Evolutionary conservation across 441 rosid genomes (phyloP), one percentile per base, ranked within the genome.

Genomic region (Jatropha podagrica): DNA sequence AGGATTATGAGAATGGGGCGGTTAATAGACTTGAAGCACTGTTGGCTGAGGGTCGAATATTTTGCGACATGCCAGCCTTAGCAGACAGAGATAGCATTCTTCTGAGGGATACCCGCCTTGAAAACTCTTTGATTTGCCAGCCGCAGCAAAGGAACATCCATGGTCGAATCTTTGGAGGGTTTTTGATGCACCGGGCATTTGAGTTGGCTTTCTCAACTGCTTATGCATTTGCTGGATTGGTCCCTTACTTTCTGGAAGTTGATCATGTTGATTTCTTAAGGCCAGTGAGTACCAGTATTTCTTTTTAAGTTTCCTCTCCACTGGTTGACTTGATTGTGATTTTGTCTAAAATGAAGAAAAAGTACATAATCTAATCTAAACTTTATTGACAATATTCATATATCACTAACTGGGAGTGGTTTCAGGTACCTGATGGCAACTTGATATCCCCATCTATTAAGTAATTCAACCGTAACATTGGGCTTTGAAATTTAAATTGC

Each of bases 151-250:
- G 95, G 81, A 90, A 90, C 86, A 84, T 89, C 69, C 96, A 91
- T 77, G 97, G 95, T 46, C 82, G 95, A 75, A 92, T 92, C 71
- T 90, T 91, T 71, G 93, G 97, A 72, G 92, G 95, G 48, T 89
- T 91, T 78, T 56, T 94, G 82, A 88, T 91, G 96, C 92, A 84
- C 77, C 82, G 91, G 71, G 97, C 98, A 55, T 90, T 90, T 77
- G 97, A 92, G 80, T 69, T 93, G 72, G 97, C 98, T 46, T 93
- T 93, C 80, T 90, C 98, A 55, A 92, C 95, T n/a, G 89, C 96
- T 74, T 93, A 93, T 81, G 94, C 87, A 32, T 93, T 93, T 71
- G 94, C 96, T 13, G 98, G 97, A 81, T 65, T 85, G 69, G 89
- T 85, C 51, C 98, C 97, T 5, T 85, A 77, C 86, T 93, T 93